Percentiles rank a stretch among this genome's conserved stretches.
These are phyloP conservation scores for Arctium minus DNA, from an alignment of 129 eudicot species.

Conservation along the genomic window DNA sequence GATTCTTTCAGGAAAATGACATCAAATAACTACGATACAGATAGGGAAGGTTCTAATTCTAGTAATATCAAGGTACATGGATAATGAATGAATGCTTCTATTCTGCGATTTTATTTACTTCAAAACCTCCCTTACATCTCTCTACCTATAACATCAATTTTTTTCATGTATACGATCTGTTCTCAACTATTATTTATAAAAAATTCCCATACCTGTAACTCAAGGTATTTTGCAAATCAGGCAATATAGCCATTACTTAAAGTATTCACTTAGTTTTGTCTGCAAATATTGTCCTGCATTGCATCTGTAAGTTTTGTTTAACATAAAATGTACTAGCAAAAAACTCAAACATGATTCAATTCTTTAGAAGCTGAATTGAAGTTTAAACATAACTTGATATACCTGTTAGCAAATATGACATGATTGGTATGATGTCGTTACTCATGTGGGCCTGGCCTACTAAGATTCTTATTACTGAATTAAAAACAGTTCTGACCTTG, in stretches of 20 bases:
- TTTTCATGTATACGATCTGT: background rate
- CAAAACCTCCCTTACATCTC: background rate
- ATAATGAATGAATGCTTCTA: background rate
- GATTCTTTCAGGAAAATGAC: constrained; percentile 46
- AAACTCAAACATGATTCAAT: background rate
- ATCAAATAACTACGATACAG: constrained; percentile 33
- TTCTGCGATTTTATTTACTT: background rate
- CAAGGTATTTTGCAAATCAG: background rate
- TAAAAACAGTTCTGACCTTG: background rate
- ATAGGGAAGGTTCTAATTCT: constrained; percentile 29
- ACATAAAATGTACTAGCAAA: background rate
- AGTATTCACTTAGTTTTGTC: background rate
- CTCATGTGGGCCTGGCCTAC: background rate
- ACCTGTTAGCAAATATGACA: background rate
- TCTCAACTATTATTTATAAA: background rate
- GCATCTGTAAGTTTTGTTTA: background rate
- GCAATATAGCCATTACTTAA: background rate
- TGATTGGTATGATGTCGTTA: constrained; percentile 2
- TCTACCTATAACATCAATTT: background rate
- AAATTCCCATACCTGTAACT: background rate
- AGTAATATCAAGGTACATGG: constrained; percentile 34
- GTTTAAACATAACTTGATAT: constrained; percentile 1
- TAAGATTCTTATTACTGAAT: background rate
- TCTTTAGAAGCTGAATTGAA: background rate
- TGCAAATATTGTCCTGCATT: constrained; percentile 17